Conservation (phyloP, 345 rosid genomes). For the Citrus trifoliata region DNA sequence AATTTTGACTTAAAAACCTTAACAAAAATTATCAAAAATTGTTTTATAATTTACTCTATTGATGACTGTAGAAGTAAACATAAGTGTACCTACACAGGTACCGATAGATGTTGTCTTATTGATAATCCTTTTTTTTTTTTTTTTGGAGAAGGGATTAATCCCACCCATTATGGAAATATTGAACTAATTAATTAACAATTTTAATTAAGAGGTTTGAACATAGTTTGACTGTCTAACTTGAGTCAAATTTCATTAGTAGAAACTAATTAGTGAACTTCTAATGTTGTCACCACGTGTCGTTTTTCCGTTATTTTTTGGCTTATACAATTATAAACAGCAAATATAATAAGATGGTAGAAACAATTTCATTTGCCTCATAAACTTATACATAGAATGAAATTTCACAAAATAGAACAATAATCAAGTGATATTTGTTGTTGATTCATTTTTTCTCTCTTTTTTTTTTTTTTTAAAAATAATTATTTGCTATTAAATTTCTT, state of each 20-base stretch:
- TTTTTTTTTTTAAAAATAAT: not conserved
- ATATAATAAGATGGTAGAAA: not conserved
- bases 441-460: not conserved
- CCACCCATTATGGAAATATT: not conserved
- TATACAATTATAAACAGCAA: not conserved
- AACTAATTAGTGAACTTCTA: not conserved
- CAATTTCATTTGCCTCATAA: not conserved
- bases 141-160: not conserved
- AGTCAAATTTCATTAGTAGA: not conserved
- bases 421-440: not conserved
- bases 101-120: not conserved
- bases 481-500: not conserved
- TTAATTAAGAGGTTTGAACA: not conserved
- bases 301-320: not conserved
- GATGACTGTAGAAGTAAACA: too few relatives aligned
- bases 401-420: not conserved
- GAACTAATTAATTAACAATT: slow-evolving; percentile 1
- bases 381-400: not conserved
- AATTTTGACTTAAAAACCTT: not conserved
- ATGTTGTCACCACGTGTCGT: not conserved
- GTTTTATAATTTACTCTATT: too few relatives aligned
- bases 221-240: not conserved
- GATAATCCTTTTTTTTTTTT: too few relatives aligned
- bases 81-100: too few relatives aligned
- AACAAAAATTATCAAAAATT: too few relatives aligned